phyloP scores from a whole-genome alignment of 352 stramenopile species.

The Aphanomyces astaci region DNA sequence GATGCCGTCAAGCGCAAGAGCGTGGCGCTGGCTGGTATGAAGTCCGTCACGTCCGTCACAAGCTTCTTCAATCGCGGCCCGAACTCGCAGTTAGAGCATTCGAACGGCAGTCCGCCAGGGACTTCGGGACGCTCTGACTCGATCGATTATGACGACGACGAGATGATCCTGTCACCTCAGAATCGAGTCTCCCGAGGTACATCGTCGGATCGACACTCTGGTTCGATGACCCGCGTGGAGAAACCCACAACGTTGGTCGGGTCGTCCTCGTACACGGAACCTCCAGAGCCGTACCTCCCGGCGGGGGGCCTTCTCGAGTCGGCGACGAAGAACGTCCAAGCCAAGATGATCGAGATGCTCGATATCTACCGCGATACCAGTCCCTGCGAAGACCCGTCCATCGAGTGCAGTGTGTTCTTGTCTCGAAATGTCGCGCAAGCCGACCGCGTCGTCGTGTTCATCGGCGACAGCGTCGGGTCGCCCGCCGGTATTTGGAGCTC shows the following conservation, averaged over 20 bases:
- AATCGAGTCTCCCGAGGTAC: constrained; percentile 35
- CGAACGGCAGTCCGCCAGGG: constrained; percentile 26
- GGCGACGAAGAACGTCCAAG: constrained; percentile 60
- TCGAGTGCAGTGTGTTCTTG: constrained; percentile 53
- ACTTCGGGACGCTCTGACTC: background rate
- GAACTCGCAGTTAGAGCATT: constrained; percentile 17
- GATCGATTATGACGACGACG: constrained; percentile 38
- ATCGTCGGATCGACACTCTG: constrained; percentile 2
- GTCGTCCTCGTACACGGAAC: constrained; percentile 46
- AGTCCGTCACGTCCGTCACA: constrained; percentile 16
- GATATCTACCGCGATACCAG: constrained; percentile 51
- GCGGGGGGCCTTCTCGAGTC: constrained; percentile 50
- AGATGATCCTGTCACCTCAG: constrained; percentile 36
- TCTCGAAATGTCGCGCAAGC: constrained; percentile 52
- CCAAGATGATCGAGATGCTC: constrained; percentile 60
- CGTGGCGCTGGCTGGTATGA: constrained; percentile 32
- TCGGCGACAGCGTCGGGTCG: constrained; percentile 51
- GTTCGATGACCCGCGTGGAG: constrained; percentile 3
- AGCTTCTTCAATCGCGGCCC: constrained; percentile 5
- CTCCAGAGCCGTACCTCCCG: constrained; percentile 44
- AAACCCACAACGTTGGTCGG: constrained; percentile 17
- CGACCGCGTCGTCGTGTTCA: constrained; percentile 53
- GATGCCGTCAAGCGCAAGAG: constrained; percentile 57
- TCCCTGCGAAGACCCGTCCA: constrained; percentile 47
- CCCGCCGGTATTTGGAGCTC: constrained; percentile 56